Conservation (phyloP, 176 grass and related monocot genomes). For the Saccharum officinarum region DNA sequence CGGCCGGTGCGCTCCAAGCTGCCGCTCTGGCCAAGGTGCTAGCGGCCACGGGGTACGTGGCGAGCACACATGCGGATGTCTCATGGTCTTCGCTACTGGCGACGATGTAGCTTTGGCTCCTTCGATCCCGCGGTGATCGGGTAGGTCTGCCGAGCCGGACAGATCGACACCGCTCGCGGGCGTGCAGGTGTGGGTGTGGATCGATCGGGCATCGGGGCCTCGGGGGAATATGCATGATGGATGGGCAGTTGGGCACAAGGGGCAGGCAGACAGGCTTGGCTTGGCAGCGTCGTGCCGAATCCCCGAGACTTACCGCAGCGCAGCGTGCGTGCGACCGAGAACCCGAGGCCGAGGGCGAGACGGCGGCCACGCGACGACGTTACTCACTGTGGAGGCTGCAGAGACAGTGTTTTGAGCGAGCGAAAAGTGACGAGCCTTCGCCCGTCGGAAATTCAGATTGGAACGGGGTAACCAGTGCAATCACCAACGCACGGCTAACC, state of each 20-base stretch:
- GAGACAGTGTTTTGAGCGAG: background rate
- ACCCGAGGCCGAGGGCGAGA: background rate
- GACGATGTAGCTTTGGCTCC: background rate
- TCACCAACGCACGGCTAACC: background rate
- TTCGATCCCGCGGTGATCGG: background rate
- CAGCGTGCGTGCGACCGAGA: background rate
- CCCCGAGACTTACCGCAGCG: background rate
- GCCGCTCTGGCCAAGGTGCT: background rate
- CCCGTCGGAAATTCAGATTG: background rate
- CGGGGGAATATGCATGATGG: background rate
- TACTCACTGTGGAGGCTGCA: background rate
- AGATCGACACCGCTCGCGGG: background rate
- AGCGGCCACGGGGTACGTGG: background rate
- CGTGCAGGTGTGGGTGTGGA: background rate
- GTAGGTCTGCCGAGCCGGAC: background rate
- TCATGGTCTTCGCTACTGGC: background rate
- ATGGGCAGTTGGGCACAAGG: background rate
- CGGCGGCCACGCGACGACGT: background rate
- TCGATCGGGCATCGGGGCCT: background rate
- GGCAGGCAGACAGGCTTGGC: background rate
- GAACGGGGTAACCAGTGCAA: background rate
- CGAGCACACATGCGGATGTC: constrained; percentile 1
- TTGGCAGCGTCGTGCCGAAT: background rate
- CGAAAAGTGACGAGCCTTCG: background rate
- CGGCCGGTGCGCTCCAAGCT: background rate